Base-by-base conservation (phyloP, 495 filamentous ascomycete genomes). In the Annulohypoxylon nitens region DNA sequence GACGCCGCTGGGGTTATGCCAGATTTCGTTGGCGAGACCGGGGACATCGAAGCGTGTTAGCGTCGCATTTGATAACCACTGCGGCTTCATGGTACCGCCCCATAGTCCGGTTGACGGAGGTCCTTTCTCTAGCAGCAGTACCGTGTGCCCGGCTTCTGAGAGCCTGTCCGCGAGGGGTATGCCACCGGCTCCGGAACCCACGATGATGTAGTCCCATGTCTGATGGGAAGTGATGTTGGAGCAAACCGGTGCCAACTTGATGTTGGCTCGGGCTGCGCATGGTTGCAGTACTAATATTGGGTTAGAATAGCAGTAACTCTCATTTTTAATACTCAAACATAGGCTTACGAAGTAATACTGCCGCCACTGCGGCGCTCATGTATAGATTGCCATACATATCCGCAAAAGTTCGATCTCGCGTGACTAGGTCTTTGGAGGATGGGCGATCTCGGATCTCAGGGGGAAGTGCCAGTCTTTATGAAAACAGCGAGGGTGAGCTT, bases 31-130 rank as follows among this genome's bases (percentile, higher is more conserved):
- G 75, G 86, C 88, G 54, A 92, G 83, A 63, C 90, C 90, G 11
- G 90, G 90, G n/a, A 92, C 84, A 76, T 93, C 90, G 74, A 91
- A 90, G 16, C 88, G 83, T 11, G 90, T 92, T 45, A 93, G 79
- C 18, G 85, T 85, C 36, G 87, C 85, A 23, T 87, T 87, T 39
- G 80, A 80, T 25, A 91, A 83, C 83, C 90, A 89, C 23, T 82
- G 82, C n/a, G 88, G 87, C 48, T 81, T 82, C 74, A 78, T 48
- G 0, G 14, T 81, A 57, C 87, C 87, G 48, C 85, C 85, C 76
- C 81, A 86, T 37, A 81, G 76, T 16, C 82, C 86, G 6, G 85
- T 86, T 25, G 84, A 85, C 59, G 87, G 84, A 14, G 86, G 84
- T 25, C 87, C 87, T 50, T 84, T 83, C 79, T 89, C 88, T 57